Percentiles rank a stretch among this genome's conserved stretches.
phyloP scores from a whole-genome alignment of 2,329 filamentous ascomycete species.

The Nakataea oryzae region DNA sequence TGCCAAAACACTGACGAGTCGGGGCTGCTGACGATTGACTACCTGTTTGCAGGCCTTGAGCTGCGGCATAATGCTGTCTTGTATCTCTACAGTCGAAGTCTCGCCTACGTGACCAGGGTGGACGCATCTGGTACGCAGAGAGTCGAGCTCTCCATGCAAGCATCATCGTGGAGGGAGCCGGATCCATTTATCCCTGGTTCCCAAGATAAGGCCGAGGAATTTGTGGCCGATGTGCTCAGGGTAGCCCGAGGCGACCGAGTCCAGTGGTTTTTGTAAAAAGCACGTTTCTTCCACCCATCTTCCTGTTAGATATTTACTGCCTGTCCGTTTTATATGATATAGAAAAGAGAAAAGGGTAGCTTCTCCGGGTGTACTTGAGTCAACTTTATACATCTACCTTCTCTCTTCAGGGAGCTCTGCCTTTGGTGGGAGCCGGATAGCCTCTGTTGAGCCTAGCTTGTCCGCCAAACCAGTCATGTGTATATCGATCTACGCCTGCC shows the following conservation, averaged over 20 bases:
- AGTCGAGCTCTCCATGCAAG: not conserved
- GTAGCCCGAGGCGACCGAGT: not conserved
- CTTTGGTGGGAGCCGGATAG: not conserved
- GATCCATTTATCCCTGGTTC: not conserved
- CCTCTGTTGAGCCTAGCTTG: not conserved
- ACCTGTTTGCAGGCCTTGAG: conserved; percentile 41
- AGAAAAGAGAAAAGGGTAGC: too few species aligned
- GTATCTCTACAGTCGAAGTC: conserved; percentile 29
- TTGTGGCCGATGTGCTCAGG: not conserved
- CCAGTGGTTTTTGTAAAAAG: not conserved
- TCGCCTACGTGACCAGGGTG: conserved; percentile 42
- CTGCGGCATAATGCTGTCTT: conserved; percentile 34
- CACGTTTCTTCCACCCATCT: not conserved
- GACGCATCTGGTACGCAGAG: conserved; percentile 28
- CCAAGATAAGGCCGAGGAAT: not conserved
- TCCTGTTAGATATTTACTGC: not conserved
- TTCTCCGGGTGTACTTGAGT: not conserved
- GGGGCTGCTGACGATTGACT: conserved; percentile 14
- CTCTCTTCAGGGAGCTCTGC: not conserved
- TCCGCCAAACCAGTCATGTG: too few species aligned
- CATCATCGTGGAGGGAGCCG: not conserved
- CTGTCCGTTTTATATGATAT: not conserved
- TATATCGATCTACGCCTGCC: too few species aligned
- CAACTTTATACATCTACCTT: not conserved
- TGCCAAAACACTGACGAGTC: not conserved